Evolutionary conservation across 305 asterid genomes (phyloP).

Genomic region (Rubia peregrina): DNA sequence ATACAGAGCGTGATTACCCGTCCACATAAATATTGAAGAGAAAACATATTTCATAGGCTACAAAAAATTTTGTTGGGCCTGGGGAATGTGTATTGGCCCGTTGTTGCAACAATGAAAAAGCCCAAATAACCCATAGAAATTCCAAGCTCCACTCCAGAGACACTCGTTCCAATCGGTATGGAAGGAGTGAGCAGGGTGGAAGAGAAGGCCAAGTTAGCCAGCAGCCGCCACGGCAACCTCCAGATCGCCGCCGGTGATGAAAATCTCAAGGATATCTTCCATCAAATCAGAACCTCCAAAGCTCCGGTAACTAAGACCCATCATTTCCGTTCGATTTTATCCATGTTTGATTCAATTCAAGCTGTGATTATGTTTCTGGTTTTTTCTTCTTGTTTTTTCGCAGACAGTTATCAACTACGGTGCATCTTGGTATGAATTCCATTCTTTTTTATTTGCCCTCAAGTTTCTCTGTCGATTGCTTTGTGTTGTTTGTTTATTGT

Average conservation of each 20-base stretch:
- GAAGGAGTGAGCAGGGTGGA: constrained; percentile 14
- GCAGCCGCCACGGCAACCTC: constrained; percentile 23
- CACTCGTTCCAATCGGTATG: not conserved
- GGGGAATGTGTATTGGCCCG: no score
- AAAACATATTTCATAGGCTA: no score
- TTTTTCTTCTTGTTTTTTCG: constrained; percentile 10
- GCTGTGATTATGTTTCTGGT: constrained; percentile 7
- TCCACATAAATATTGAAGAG: no score
- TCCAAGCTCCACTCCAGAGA: not conserved
- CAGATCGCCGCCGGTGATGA: constrained; percentile 50
- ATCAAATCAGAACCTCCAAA: constrained; percentile 53
- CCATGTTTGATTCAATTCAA: not conserved
- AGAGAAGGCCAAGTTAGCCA: constrained; percentile 14
- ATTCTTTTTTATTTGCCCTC: not conserved
- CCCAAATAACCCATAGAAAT: no score
- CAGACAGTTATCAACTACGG: constrained; percentile 89
- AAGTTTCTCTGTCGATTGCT: constrained; percentile 3
- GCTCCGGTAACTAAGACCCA: constrained; percentile 27
- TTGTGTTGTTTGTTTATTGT: not conserved
- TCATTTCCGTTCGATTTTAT: not conserved
- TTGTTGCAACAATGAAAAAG: no score
- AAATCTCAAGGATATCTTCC: constrained; percentile 50
- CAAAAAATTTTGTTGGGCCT: no score
- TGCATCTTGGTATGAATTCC: constrained; percentile 52
- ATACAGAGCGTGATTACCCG: no score